A percentile compares a stretch with the other conserved stretches of the same genome.
Evolutionary conservation across 441 rosid species (phyloP).

Genomic region (Gossypium davidsonii): DNA sequence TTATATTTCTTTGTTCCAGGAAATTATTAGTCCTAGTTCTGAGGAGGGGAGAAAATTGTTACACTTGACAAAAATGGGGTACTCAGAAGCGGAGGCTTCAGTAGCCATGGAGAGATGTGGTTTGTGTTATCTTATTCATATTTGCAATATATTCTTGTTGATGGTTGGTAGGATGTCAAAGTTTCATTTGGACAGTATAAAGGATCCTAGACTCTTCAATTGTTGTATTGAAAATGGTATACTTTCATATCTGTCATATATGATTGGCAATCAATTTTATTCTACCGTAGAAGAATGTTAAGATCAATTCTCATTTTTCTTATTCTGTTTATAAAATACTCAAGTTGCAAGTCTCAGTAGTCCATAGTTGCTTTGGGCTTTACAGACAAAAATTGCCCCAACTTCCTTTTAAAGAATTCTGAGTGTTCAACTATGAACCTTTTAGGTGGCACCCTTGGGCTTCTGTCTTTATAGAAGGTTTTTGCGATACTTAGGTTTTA

Average conservation of each 20-base stretch:
- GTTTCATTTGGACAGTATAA: neutral
- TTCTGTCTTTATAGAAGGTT: neutral
- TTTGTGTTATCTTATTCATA: conserved; percentile 18
- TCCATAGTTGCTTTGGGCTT: neutral
- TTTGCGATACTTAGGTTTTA: conserved; percentile 1
- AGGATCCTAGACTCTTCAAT: neutral
- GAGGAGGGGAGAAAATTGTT: conserved; percentile 30
- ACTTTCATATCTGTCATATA: neutral
- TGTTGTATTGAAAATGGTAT: neutral
- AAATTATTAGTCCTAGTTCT: conserved; percentile 21
- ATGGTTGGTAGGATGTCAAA: neutral
- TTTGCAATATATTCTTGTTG: neutral
- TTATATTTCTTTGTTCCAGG: conserved; percentile 27
- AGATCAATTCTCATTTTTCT: neutral
- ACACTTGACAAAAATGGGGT: conserved; percentile 62
- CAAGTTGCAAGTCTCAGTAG: neutral
- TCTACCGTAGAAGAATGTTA: neutral
- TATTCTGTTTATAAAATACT: neutral
- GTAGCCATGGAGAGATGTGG: conserved; percentile 85
- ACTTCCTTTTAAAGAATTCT: too few species aligned
- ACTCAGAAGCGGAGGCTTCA: conserved; percentile 51
- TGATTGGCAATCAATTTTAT: neutral
- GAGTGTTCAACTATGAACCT: neutral
- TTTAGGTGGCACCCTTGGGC: neutral
- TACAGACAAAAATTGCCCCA: neutral